Evolutionary conservation across 164 flowering plant genomes (phyloP).

Genomic region (Vitis rotundifolia): DNA sequence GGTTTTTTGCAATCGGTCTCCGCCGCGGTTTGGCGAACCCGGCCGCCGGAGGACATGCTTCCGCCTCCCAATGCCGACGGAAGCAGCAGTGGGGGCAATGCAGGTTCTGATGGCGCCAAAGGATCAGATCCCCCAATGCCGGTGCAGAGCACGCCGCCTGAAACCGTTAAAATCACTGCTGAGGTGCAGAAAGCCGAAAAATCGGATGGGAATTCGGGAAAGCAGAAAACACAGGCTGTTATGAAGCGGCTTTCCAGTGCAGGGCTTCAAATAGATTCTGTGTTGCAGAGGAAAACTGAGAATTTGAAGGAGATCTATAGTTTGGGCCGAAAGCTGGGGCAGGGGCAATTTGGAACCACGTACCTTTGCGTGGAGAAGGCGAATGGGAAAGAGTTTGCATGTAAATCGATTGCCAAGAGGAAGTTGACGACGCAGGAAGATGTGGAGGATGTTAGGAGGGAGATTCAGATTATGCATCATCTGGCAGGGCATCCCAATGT

Average conservation of each 20-base stretch:
- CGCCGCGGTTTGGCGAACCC: conserved; percentile 48
- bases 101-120: neutral
- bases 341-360: conserved; percentile 77
- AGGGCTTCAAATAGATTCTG: conserved; percentile 56
- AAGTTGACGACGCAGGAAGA: conserved; percentile 62
- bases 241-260: conserved; percentile 44
- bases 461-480: conserved; percentile 85
- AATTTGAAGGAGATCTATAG: conserved; percentile 58
- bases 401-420: conserved; percentile 73
- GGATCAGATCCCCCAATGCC: conserved; percentile 7
- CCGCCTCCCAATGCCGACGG: conserved; percentile 21
- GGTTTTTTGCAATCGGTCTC: conserved; percentile 52
- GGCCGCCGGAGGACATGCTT: conserved; percentile 32
- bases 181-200: conserved; percentile 16
- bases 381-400: conserved; percentile 52
- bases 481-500: conserved; percentile 68
- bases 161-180: conserved; percentile 13
- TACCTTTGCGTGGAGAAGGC: conserved; percentile 54
- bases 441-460: conserved; percentile 80
- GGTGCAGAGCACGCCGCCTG: conserved; percentile 32
- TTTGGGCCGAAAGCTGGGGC: conserved; percentile 69
- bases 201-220: conserved; percentile 18
- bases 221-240: conserved; percentile 38
- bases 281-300: conserved; percentile 55
- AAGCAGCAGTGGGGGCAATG: conserved; percentile 3